Base-by-base conservation (phyloP, 768 basidiomycete genomes). In the Rickenella mellea region DNA sequence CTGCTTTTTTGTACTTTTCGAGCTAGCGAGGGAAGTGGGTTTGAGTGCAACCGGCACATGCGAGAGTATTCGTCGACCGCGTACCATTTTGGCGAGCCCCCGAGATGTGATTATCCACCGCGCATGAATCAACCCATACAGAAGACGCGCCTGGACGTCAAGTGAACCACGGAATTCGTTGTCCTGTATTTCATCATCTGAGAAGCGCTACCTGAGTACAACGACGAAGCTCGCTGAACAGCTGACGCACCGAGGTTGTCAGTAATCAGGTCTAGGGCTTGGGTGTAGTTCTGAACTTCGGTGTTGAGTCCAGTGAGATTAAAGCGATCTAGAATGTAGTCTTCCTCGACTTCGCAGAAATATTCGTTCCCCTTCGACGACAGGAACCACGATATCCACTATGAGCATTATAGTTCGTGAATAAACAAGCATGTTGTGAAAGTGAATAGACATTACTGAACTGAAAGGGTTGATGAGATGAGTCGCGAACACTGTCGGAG, bases 371-470 rank as follows among this genome's bases (percentile, higher is more conserved):
- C 93, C 60, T 96, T 96, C 15, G 90, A 92, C 17, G 89, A 88
- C 5, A 97, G 69, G 56, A 97, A 96, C 92, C 92, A 97, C 3
- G 91, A 90, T 52, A 94, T 93, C 92, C 92, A 97, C 89, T 93
- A 51, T 11, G n/a, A n/a, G 28, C 15, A 37, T 7, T 10, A 10
- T 36, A 32, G 38, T 19, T 17, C 35, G 36, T 32, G 33, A 41
- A 17, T 36, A 49, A 19, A 32, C 20, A 24, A 40, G 14, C 5
- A 2, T 39, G 21, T 41, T 53, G 17, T 42, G 29, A 10, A 39
- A 48, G 52, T 46, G 27, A 9, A 42, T 40, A 32, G 12, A 28
- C 31, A 19, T 27, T 32, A 27, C 33, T 41, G 27, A 47, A 49
- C 52, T 33, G 50, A 52, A 38, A 51, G 57, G 55, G 54, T 43